Conservation (phyloP, 495 filamentous ascomycete species). For the Penicillium antarcticum region DNA sequence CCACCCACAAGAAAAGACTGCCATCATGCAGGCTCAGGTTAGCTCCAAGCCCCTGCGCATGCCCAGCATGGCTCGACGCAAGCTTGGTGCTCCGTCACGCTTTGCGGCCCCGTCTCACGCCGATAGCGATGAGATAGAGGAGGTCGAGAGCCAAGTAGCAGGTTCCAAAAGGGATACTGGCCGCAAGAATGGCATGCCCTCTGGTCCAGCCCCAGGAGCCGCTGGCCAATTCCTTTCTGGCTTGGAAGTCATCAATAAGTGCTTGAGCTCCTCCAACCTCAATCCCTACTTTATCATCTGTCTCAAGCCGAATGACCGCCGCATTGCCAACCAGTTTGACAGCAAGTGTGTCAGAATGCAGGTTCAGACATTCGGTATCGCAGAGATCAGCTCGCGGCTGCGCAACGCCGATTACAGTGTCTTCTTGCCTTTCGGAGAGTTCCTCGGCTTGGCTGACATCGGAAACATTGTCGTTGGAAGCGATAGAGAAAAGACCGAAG, state of each 20-base stretch:
- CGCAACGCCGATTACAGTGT: slow-evolving; percentile 92
- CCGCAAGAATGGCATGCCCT: slow-evolving; percentile 39
- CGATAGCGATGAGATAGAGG: slow-evolving; percentile 51
- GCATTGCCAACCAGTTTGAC: slow-evolving; percentile 98
- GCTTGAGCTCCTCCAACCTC: slow-evolving; percentile 71
- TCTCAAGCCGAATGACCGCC: slow-evolving; percentile 92
- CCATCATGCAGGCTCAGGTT: slow-evolving; percentile 94
- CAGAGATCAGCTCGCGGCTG: slow-evolving; percentile 90
- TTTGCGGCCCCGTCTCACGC: slow-evolving; percentile 27
- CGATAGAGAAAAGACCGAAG: slow-evolving; percentile 87
- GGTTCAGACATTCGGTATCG: slow-evolving; percentile 92
- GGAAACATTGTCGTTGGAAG: slow-evolving; percentile 83
- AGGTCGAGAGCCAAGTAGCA: slow-evolving; percentile 47
- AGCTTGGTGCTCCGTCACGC: slow-evolving; percentile 49
- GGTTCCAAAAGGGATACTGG: slow-evolving; percentile 32
- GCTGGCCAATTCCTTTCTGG: slow-evolving; percentile 89
- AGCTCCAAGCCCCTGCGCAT: slow-evolving; percentile 89
- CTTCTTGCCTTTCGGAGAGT: slow-evolving; percentile 94
- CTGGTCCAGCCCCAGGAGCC: slow-evolving; percentile 72
- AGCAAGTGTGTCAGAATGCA: slow-evolving; percentile 96
- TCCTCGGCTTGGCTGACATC: slow-evolving; percentile 81
- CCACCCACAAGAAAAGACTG: slow-evolving; percentile 84
- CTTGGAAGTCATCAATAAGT: slow-evolving; percentile 83
- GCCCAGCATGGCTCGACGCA: slow-evolving; percentile 85
- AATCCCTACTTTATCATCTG: slow-evolving; percentile 98